Evolutionary conservation across 2,329 filamentous ascomycete species (phyloP), one percentile per base, ranked within the genome.

Genomic region (Talaromyces sp.): DNA sequence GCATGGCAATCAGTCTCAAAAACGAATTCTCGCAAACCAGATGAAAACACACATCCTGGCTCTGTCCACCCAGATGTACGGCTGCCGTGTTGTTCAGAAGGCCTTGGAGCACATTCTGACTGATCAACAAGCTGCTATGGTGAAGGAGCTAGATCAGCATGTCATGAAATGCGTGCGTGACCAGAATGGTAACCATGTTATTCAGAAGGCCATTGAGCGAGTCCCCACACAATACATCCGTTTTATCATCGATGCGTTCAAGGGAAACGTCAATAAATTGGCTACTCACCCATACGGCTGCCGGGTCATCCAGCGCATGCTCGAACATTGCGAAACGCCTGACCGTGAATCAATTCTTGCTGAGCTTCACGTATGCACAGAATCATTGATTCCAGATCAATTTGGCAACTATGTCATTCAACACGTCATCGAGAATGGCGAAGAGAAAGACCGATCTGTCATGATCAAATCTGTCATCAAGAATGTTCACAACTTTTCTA

Each of bases 381-480:
- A 83, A 33, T 83, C 81, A 57, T 83, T 97, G 59, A 89, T 97
- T 63, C 84, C 85, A 0, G 90, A 97, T 67, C 87, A 92, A 63
- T 99, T 89, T 68, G 94, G 94, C 60, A 99, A 99, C 75, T 99
- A 99, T 69, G 94, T 99, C 17, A 88, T 89, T 3, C 94, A 97
- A 71, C 91, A 97, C 69, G 85, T 97, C 53, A 91, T 99, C 61
- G 79, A 87, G 60, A 84, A 90, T 62, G 92, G 92, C 22, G 81
- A 86, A 53, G 80, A 83, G 3, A 84, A 87, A 57, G 91, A 97
- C 67, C 84, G 86, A 19, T 80, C 81, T 13, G 84, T 80, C 65
- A 87, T 97, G 66, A 88, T 96, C 57, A 75, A 81, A 25, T 78
- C 91, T 48, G 87, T 97, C 63, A 86, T 87, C 63, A 79, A 80